Conservation (phyloP, 306 rosid genomes). For the Pterocarpus santalinus region DNA sequence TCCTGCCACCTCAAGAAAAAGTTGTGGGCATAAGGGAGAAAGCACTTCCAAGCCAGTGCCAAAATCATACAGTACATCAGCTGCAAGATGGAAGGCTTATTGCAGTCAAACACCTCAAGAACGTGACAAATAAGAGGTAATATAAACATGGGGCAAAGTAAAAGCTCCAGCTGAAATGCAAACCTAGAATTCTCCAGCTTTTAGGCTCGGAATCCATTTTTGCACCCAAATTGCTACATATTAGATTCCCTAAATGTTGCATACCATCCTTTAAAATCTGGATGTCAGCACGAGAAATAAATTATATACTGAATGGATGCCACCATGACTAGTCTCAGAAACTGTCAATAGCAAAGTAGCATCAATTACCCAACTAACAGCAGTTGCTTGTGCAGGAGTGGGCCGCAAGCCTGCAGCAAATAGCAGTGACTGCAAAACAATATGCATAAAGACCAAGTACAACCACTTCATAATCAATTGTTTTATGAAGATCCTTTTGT, state of each 20-base stretch:
- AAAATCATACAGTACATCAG: slow-evolving; percentile 90
- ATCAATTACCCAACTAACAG: slow-evolving; percentile 92
- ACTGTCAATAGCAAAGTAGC: slow-evolving; percentile 22
- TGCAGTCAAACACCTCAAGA: slow-evolving; percentile 47
- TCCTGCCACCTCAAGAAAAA: slow-evolving; percentile 96
- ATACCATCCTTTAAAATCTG: slow-evolving; percentile 95
- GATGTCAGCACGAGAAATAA: slow-evolving; percentile 18
- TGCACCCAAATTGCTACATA: slow-evolving; percentile 94
- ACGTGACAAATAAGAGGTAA: not conserved
- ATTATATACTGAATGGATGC: slow-evolving; percentile 21
- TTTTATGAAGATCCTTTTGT: slow-evolving; percentile 18
- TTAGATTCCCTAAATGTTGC: slow-evolving; percentile 94
- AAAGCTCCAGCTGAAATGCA: slow-evolving; percentile 41
- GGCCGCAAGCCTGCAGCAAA: slow-evolving; percentile 99
- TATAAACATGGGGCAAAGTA: not conserved
- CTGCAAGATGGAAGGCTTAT: slow-evolving; percentile 60
- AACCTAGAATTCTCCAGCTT: slow-evolving; percentile 92
- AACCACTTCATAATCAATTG: slow-evolving; percentile 31
- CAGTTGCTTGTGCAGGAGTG: slow-evolving; percentile 96
- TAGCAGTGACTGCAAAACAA: slow-evolving; percentile 89
- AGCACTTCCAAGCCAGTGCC: slow-evolving; percentile 96
- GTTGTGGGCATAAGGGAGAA: slow-evolving; percentile 96
- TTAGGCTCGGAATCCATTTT: slow-evolving; percentile 99
- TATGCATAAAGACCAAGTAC: slow-evolving; percentile 60
- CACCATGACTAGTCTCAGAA: slow-evolving; percentile 31